phyloP scores from a whole-genome alignment of 1,284 basidiomycete genomes.

The Marasmius sp. region DNA sequence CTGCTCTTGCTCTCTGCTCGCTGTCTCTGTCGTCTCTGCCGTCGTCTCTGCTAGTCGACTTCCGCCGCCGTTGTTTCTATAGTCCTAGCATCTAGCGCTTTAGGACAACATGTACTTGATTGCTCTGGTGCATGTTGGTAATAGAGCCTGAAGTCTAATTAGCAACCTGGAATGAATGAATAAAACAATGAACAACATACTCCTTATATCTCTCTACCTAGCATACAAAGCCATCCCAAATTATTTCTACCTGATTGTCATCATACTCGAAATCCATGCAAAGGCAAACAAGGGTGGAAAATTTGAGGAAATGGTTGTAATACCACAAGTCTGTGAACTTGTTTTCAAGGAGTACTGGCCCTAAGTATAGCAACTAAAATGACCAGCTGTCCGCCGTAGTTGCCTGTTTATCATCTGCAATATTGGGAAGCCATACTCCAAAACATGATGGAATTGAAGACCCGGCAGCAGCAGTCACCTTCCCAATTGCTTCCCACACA shows the following conservation, averaged over 20 bases:
- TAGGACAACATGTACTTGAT: conserved; percentile 1
- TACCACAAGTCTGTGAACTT: conserved; percentile 29
- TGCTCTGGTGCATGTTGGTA: conserved; percentile 24
- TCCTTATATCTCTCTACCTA: conserved; percentile 46
- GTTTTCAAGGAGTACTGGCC: conserved; percentile 34
- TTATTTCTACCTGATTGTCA: conserved; percentile 25
- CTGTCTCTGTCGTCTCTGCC: no score
- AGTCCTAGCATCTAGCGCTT: no score
- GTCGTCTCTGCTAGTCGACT: no score
- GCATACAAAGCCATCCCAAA: conserved; percentile 31
- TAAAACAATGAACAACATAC: conserved; percentile 22
- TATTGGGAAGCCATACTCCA: conserved; percentile 35
- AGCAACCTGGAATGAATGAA: not conserved
- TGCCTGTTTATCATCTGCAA: conserved; percentile 26
- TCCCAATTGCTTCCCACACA: conserved; percentile 41
- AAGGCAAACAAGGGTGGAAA: conserved; percentile 36
- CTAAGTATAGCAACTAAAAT: conserved; percentile 40
- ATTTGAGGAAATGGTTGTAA: conserved; percentile 41
- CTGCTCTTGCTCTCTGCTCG: no score
- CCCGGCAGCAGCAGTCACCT: conserved; percentile 24
- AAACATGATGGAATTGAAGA: conserved; percentile 38
- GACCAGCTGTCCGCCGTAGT: conserved; percentile 32
- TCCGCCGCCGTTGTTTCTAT: no score
- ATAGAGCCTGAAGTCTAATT: conserved; percentile 29
- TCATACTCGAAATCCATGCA: conserved; percentile 44